Conservation (phyloP, 2,329 filamentous ascomycete genomes). For the Mariannaea sp. region DNA sequence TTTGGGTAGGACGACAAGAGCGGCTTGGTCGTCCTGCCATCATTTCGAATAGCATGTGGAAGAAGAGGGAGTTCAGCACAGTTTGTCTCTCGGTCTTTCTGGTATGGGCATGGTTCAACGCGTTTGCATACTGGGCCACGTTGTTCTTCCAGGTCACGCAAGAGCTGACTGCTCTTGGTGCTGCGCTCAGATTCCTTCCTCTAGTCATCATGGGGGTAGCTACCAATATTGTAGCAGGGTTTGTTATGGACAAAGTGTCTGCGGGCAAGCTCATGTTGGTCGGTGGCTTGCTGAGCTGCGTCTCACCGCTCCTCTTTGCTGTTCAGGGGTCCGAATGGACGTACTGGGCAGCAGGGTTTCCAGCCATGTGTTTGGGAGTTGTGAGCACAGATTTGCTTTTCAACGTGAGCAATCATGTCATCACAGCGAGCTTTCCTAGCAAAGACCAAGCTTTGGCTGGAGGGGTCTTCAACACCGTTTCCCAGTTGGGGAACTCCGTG, state of each 20-base stretch:
- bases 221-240: constrained; percentile 11
- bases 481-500: constrained; percentile 14
- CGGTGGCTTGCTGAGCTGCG: constrained; percentile 6
- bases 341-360: constrained; percentile 78
- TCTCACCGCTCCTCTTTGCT: constrained; percentile 17
- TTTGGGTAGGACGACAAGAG: constrained; percentile 22
- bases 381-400: constrained; percentile 77
- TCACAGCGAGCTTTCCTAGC: constrained; percentile 71
- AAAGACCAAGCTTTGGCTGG: constrained; percentile 73
- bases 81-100: constrained; percentile 55
- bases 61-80: constrained; percentile 55
- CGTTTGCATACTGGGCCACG: constrained; percentile 46
- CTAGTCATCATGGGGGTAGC: constrained; percentile 6
- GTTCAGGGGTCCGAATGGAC: constrained; percentile 10
- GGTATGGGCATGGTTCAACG: constrained; percentile 48
- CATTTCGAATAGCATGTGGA: constrained; percentile 63
- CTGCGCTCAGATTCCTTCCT: constrained; percentile 12
- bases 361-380: constrained; percentile 70
- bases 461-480: constrained; percentile 38
- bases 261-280: constrained; percentile 8
- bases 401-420: constrained; percentile 77
- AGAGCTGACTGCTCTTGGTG: constrained; percentile 1
- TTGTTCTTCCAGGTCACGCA: constrained; percentile 21
- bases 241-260: constrained; percentile 11
- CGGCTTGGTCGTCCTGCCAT: constrained; percentile 15